Base-by-base conservation (phyloP, 352 stramenopile genomes). In the Phytopythium vexans region DNA sequence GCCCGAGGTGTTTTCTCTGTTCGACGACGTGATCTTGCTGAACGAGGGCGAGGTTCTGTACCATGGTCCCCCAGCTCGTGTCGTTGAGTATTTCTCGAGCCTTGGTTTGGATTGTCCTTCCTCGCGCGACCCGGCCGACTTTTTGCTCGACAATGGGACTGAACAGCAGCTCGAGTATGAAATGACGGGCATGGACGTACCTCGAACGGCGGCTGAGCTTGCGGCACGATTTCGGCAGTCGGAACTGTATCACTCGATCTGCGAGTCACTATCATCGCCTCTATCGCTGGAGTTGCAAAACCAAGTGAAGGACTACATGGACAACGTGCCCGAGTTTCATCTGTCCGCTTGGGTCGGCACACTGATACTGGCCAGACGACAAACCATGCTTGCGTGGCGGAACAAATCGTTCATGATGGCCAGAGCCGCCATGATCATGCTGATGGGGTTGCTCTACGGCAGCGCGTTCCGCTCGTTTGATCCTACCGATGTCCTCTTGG, bases 1-100 rank as follows among this genome's bases (percentile, higher is more conserved):
- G n/a, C n/a, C n/a, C n/a, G n/a, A n/a, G n/a, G n/a, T n/a, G 10
- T 93, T 92, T 42, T 71, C 74, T 12, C 64, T 96, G 12, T 97
- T 98, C 71, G 92, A 98, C 66, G 77, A 97, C 43, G 56, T 97
- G 8, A 82, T 97, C 16, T 42, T 97, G 16, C 62, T 98, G 36
- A 86, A 88, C 64, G 64, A 92, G 44, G 90, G 92, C 46, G 57
- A 74, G 12, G 66, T 97, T 11, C 78, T 97, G 38, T 97, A 94
- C 60, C 68, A 62, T 95, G 46, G 62, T 86, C 41, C 79, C 66
- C 64, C 69, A 76, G 43, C 74, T 72, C 34, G 67, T 62, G 68
- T 56, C 1, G 41, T 80, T 34, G 57, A 62, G 16, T 94, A 96
- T 58, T 96, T 97, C 60, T 60, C 74, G 33, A 46, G 41, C 12